Percentiles rank a stretch among this genome's conserved stretches.
These are phyloP conservation scores for Suhomyces maxii DNA, from an alignment of 1,139 yeast genomes.

Conservation along the genomic window DNA sequence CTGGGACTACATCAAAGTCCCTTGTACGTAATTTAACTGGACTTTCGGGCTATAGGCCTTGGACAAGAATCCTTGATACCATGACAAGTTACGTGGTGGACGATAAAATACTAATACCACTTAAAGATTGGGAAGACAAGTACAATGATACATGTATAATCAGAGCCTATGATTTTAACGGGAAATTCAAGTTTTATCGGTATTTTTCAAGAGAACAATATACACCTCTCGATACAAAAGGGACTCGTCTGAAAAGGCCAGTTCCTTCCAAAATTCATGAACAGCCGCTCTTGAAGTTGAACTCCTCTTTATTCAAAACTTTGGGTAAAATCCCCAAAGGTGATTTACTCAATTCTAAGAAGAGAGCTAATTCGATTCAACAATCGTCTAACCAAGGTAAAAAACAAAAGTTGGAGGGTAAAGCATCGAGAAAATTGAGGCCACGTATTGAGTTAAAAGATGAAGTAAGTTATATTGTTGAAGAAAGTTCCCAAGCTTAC, in stretches of 20 bases:
- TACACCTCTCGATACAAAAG: conserved; percentile 8
- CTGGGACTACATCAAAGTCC: conserved; percentile 61
- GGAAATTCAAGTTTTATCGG: conserved; percentile 71
- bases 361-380: conserved; percentile 3
- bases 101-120: conserved; percentile 22
- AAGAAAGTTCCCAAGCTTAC: background rate
- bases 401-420: conserved; percentile 4
- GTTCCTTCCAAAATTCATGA: conserved; percentile 1
- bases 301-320: conserved; percentile 20
- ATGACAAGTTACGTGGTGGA: conserved; percentile 36
- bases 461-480: background rate
- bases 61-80: conserved; percentile 51
- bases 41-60: conserved; percentile 47
- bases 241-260: conserved; percentile 7
- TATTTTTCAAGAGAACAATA: conserved; percentile 46
- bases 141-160: conserved; percentile 40
- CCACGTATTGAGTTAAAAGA: background rate
- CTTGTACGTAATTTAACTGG: conserved; percentile 56
- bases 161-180: conserved; percentile 69
- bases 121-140: conserved; percentile 24
- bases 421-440: conserved; percentile 1
- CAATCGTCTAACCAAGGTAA: background rate
- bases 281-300: conserved; percentile 20
- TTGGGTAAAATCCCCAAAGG: conserved; percentile 30
- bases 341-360: conserved; percentile 19